phyloP scores from a whole-genome alignment of 1,139 yeast genomes.

The Oligophagozyma castellii region DNA sequence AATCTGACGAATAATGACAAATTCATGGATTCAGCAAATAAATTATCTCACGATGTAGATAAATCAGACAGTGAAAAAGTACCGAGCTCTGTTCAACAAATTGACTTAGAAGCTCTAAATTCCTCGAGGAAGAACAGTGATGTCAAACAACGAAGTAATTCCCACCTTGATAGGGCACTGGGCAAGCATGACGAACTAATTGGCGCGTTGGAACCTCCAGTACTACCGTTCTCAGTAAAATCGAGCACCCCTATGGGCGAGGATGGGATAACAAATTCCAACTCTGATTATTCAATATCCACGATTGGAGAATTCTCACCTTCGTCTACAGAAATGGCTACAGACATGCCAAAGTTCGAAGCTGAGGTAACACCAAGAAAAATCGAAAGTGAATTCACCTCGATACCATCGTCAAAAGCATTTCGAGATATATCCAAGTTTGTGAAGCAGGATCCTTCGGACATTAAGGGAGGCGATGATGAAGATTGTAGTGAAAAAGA shows the following conservation, averaged over 20 bases:
- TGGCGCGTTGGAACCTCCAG: slow-evolving; percentile 23
- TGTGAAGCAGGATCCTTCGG: slow-evolving; percentile 3
- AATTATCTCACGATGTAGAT: slow-evolving; percentile 1
- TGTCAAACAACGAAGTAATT: slow-evolving; percentile 2
- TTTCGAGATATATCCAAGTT: slow-evolving; percentile 20
- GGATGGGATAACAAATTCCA: slow-evolving; percentile 17
- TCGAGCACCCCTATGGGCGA: slow-evolving; percentile 10
- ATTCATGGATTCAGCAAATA: neutral
- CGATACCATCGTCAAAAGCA: slow-evolving; percentile 22
- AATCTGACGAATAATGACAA: slow-evolving; percentile 1
- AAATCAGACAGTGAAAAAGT: neutral
- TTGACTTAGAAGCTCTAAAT: slow-evolving; percentile 1
- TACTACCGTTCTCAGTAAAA: slow-evolving; percentile 13
- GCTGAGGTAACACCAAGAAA: neutral
- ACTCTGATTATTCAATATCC: slow-evolving; percentile 20
- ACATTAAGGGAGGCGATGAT: neutral
- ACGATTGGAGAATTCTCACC: slow-evolving; percentile 33
- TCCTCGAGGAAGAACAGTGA: slow-evolving; percentile 4
- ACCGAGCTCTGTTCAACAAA: neutral
- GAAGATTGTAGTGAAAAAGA: neutral
- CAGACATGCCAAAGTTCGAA: slow-evolving; percentile 20
- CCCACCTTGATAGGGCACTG: slow-evolving; percentile 3
- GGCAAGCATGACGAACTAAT: slow-evolving; percentile 11
- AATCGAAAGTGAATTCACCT: slow-evolving; percentile 1
- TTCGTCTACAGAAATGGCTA: slow-evolving; percentile 28